These are phyloP conservation scores for Coemansia sp. DNA, from an alignment of 192 early-diverging fungal genomes.

Conservation along the genomic window DNA sequence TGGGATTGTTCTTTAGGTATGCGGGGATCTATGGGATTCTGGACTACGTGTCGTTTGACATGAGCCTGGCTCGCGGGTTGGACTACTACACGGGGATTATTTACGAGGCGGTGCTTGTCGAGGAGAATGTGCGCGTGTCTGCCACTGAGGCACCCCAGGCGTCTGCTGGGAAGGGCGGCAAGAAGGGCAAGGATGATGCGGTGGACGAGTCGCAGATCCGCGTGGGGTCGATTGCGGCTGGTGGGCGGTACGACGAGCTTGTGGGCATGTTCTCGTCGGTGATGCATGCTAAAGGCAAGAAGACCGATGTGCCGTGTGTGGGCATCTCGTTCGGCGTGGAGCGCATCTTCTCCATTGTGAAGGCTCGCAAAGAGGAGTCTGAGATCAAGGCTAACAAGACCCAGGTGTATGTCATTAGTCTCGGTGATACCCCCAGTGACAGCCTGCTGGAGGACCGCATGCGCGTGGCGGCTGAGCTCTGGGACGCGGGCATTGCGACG, in stretches of 20 bases:
- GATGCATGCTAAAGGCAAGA: constrained; percentile 59
- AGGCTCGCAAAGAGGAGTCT: constrained; percentile 56
- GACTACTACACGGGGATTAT: constrained; percentile 99
- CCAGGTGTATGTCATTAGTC: constrained; percentile 82
- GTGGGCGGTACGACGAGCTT: constrained; percentile 96
- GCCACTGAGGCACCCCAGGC: constrained; percentile 15
- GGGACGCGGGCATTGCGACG: constrained; percentile 88
- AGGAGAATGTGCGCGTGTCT: constrained; percentile 30
- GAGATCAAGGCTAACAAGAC: constrained; percentile 74
- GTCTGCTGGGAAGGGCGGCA: neutral
- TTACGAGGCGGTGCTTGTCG: constrained; percentile 85
- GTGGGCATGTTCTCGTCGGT: constrained; percentile 88
- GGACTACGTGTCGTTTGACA: constrained; percentile 78
- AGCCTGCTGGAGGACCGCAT: constrained; percentile 88
- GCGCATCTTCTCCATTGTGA: constrained; percentile 86
- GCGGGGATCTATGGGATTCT: constrained; percentile 74
- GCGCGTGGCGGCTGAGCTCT: constrained; percentile 80
- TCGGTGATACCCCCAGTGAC: constrained; percentile 52
- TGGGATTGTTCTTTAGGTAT: constrained; percentile 82
- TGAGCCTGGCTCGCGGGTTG: constrained; percentile 92
- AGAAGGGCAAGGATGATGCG: constrained; percentile 12
- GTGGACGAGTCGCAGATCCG: constrained; percentile 76
- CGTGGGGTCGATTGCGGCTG: constrained; percentile 94
- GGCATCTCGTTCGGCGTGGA: constrained; percentile 96
- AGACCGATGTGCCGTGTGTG: constrained; percentile 82